Base-by-base conservation (phyloP, 2,329 filamentous ascomycete genomes). In the Talaromyces sp. region DNA sequence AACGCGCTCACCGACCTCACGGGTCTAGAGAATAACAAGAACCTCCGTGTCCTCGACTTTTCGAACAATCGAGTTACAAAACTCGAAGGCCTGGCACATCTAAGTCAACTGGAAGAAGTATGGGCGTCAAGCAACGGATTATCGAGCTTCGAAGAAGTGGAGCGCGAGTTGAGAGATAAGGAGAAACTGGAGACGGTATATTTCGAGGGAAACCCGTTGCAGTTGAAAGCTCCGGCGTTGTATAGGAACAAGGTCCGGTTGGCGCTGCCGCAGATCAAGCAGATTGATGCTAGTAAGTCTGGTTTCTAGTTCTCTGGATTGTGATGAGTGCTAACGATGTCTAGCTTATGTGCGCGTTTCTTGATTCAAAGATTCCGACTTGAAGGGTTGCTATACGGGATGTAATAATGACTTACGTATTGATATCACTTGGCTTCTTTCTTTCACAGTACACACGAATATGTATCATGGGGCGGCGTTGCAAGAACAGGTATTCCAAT, bases 221-320 rank as follows among this genome's bases (percentile, higher is more conserved):
- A 99, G 80, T 83, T 88, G 67, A 85, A 85, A 63, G 87, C 86
- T 4, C 90, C 91, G n/a, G 91, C 91, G 0, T 79, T 97, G 67
- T 99, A 99, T 79, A 84, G 95, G 73, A 98, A 97, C 80, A 99
- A 99, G 80, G 88, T 99, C 50, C 86, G 90, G 66, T 80, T 99
- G 76, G 90, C 93, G 39, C 78, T 99, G 77, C 95, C 95, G 65
- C 90, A 95, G 77, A 82, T 99, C 61, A 86, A 86, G 75, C 93
- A 99, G 82, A 97, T 99, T 75, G 95, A 99, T 86, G 95, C 95
- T 66, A 96, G 94, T 97, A 84, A 87, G 93, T 50, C 45, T 11
- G 15, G 7, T 27, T 4, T 27, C 19, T 13, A 3, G 6, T 15
- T 22, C 5, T 10, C 2, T 9, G 19, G 17, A 45, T 27, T 56